Evolutionary conservation across 768 basidiomycete genomes (phyloP).

Genomic region (Suillus discolor): DNA sequence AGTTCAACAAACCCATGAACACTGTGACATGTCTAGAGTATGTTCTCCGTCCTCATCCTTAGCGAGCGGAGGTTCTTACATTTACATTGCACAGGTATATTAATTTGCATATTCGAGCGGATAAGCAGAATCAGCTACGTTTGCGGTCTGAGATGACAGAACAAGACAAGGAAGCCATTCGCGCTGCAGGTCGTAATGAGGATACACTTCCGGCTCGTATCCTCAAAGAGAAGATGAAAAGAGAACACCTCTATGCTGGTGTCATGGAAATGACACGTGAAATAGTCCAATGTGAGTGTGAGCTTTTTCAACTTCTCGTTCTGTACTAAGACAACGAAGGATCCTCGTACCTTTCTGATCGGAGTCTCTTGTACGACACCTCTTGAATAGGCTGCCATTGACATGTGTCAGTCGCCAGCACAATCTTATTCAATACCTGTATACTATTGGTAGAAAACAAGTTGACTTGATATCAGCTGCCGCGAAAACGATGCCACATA

Average conservation of each 20-base stretch:
- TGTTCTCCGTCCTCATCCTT: background rate
- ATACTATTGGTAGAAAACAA: slow-evolving; percentile 82
- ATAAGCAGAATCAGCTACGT: slow-evolving; percentile 20
- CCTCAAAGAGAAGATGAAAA: background rate
- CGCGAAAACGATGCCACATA: background rate
- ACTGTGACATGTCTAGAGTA: slow-evolving; percentile 15
- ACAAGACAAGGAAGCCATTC: slow-evolving; percentile 15
- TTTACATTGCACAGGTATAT: slow-evolving; percentile 6
- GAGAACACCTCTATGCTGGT: background rate
- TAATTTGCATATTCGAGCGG: slow-evolving; percentile 17
- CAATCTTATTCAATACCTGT: slow-evolving; percentile 53
- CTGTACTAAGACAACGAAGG: background rate
- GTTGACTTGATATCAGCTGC: slow-evolving; percentile 25
- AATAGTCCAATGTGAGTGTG: background rate
- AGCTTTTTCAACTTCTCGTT: background rate
- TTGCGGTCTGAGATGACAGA: slow-evolving; percentile 19
- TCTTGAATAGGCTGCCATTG: background rate
- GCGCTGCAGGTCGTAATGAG: slow-evolving; percentile 1
- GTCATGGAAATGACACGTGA: background rate
- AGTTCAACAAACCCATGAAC: slow-evolving; percentile 14
- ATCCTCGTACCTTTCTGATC: background rate
- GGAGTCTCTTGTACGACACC: background rate
- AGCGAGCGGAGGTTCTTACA: slow-evolving; percentile 7
- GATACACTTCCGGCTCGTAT: background rate
- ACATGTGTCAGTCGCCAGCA: background rate